A percentile compares a stretch with the other conserved stretches of the same genome.
Evolutionary conservation across 148 eudicot species (phyloP).

Genomic region (Hydrangea macrophylla): DNA sequence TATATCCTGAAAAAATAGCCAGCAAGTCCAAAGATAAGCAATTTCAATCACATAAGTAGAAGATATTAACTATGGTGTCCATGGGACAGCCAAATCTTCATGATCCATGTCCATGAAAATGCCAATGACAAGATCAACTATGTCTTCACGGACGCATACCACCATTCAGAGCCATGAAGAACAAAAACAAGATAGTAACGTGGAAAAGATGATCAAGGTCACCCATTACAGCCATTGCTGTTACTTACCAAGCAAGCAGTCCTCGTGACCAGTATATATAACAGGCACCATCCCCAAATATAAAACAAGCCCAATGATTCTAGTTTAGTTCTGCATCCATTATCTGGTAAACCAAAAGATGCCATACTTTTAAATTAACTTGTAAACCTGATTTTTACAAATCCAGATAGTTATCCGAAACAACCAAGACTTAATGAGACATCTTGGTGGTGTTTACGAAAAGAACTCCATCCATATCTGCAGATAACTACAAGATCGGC

Average conservation of each 20-base stretch:
- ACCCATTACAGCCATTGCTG: conserved; percentile 13
- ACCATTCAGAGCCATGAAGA: conserved; percentile 12
- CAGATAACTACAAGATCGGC: background rate
- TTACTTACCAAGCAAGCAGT: conserved; percentile 15
- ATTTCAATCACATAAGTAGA: conserved; percentile 14
- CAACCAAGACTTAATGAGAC: conserved; percentile 6
- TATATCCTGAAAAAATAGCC: conserved; percentile 76
- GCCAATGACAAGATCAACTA: conserved; percentile 20
- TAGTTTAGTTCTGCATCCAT: background rate
- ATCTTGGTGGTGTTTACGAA: background rate
- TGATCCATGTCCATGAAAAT: conserved; percentile 25
- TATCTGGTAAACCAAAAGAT: conserved; percentile 11
- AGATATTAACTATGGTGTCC: conserved; percentile 16
- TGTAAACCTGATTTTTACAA: background rate
- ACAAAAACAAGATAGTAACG: conserved; percentile 14
- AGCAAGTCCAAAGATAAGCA: conserved; percentile 38
- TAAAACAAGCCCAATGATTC: conserved; percentile 3
- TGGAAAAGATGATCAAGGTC: conserved; percentile 16
- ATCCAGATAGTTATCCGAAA: conserved; percentile 4
- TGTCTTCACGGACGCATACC: conserved; percentile 19
- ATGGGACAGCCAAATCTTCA: conserved; percentile 20
- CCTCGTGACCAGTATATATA: conserved; percentile 12
- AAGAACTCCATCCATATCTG: conserved; percentile 8
- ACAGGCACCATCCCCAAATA: background rate
- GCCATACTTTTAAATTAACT: background rate